Evolutionary conservation across 2,329 filamentous ascomycete species (phyloP), one percentile per base, ranked within the genome.

Genomic region (Chrysosporium queenslandicum): DNA sequence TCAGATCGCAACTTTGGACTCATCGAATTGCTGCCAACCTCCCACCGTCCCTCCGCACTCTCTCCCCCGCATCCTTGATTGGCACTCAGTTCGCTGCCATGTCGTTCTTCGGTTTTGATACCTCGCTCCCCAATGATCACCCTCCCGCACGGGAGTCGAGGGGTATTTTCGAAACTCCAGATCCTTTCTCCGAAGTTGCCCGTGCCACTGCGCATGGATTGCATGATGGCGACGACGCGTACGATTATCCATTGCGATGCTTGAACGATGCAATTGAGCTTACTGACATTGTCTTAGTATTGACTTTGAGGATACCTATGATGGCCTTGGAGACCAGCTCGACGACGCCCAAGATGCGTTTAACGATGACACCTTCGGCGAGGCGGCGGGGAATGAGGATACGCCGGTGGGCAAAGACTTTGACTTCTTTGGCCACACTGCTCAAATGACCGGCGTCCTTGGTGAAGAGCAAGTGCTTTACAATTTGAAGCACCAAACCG

Each of bases 281-380:
- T 45, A 21, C 56, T 42, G 54, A 50, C 11, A 16, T 46, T 3
- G 16, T 27, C 51, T 3, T 60, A 85, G 82, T 52, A 79, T 86
- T 62, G 86, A 97, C 62, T 98, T 97, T 61, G 92, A 98, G 62
- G 89, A 98, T 66, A 97, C 91, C 34, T 97, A 97, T 66, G 92
- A 98, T 69, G 91, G 91, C 16, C 76, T 98, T 37, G 92, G 89
- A 53, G 86, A 95, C 64, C 82, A 86, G 68, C 82, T 98, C 32
- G 84, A 95, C 63, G 91, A 98, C 66, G 84, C 86, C 18, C 87
- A 91, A 63, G 92, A 98, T 74, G 88, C 80, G 47, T 88, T 96
- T 77, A 98, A 98, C 69, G 88, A 97, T 62, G 92, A 97, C 66
- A 98, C 92, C 1, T 98, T 98, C 66, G 87, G 80, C 55, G 71